Conservation (phyloP, 352 stramenopile species). For the Pythium graminicola region DNA sequence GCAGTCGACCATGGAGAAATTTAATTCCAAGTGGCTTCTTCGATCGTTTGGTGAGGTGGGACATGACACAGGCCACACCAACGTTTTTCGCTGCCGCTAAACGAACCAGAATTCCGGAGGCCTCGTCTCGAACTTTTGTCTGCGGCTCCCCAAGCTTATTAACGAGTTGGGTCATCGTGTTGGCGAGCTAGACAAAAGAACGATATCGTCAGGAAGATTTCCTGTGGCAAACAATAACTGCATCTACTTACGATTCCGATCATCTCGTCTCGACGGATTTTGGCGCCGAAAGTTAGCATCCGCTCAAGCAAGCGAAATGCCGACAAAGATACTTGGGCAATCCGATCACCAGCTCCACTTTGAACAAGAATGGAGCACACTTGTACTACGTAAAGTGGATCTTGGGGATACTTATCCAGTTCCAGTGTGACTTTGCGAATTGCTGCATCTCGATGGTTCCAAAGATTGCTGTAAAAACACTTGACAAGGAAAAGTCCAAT, state of each 20-base stretch:
- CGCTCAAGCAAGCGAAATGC: slow-evolving; percentile 61
- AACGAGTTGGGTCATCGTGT: slow-evolving; percentile 69
- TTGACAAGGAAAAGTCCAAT: slow-evolving; percentile 72
- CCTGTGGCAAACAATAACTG: background rate
- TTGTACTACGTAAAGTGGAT: slow-evolving; percentile 42
- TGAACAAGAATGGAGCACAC: slow-evolving; percentile 67
- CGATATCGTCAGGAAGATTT: background rate
- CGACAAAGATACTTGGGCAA: slow-evolving; percentile 66
- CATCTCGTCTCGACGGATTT: slow-evolving; percentile 56
- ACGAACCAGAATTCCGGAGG: slow-evolving; percentile 30
- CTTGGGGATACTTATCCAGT: slow-evolving; percentile 43
- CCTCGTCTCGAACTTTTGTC: slow-evolving; percentile 68
- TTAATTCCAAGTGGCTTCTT: slow-evolving; percentile 76
- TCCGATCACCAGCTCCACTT: slow-evolving; percentile 63
- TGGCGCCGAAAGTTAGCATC: slow-evolving; percentile 43
- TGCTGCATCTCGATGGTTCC: slow-evolving; percentile 78
- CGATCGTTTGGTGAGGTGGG: slow-evolving; percentile 56
- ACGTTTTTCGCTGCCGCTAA: slow-evolving; percentile 60
- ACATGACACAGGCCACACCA: slow-evolving; percentile 51
- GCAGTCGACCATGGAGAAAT: slow-evolving; percentile 53
- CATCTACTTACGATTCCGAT: slow-evolving; percentile 46
- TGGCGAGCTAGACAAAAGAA: slow-evolving; percentile 37
- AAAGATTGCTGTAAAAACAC: slow-evolving; percentile 84
- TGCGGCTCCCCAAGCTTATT: slow-evolving; percentile 73
- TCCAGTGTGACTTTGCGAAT: slow-evolving; percentile 82